Conservation (phyloP, 2,329 filamentous ascomycete genomes). For the Aspergillus thermomutatus region DNA sequence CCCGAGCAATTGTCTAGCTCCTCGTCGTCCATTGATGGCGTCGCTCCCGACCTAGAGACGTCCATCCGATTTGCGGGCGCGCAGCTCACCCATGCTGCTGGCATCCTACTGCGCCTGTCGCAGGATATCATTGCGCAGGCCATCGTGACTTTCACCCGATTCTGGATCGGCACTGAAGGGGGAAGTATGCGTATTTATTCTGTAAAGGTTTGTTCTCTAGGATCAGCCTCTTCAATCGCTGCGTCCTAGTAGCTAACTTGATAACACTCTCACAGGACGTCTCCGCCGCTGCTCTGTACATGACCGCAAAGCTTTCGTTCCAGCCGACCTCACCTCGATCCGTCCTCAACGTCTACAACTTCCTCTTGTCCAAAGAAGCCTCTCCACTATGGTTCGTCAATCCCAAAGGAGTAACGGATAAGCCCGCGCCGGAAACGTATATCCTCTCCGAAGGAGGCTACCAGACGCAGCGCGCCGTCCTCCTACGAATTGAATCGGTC, state of each 20-base stretch:
- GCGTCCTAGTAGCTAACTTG: not conserved
- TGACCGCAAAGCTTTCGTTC: conserved; percentile 78
- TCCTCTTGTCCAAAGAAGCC: conserved; percentile 62
- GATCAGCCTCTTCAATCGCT: not conserved
- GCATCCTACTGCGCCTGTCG: conserved; percentile 73
- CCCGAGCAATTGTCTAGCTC: conserved; percentile 44
- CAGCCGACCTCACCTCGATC: conserved; percentile 73
- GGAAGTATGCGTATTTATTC: conserved; percentile 43
- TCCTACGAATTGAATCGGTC: conserved; percentile 73
- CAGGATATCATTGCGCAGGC: conserved; percentile 84
- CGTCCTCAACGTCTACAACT: conserved; percentile 79
- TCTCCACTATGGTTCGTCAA: conserved; percentile 52
- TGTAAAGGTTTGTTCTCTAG: conserved; percentile 34
- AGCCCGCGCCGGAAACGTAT: conserved; percentile 53
- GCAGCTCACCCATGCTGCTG: conserved; percentile 46
- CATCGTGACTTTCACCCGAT: conserved; percentile 75
- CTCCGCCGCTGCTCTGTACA: conserved; percentile 76
- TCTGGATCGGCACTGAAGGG: conserved; percentile 61
- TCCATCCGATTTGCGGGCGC: conserved; percentile 45
- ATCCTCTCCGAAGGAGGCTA: conserved; percentile 74
- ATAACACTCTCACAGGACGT: conserved; percentile 56
- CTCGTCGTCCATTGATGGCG: conserved; percentile 43
- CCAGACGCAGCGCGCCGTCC: conserved; percentile 57
- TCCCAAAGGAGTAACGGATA: conserved; percentile 22
- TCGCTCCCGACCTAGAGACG: conserved; percentile 39